Evolutionary conservation across 1,139 yeast species (phyloP), one percentile per base, ranked within the genome.

Genomic region (Geotrichum carabidarum): DNA sequence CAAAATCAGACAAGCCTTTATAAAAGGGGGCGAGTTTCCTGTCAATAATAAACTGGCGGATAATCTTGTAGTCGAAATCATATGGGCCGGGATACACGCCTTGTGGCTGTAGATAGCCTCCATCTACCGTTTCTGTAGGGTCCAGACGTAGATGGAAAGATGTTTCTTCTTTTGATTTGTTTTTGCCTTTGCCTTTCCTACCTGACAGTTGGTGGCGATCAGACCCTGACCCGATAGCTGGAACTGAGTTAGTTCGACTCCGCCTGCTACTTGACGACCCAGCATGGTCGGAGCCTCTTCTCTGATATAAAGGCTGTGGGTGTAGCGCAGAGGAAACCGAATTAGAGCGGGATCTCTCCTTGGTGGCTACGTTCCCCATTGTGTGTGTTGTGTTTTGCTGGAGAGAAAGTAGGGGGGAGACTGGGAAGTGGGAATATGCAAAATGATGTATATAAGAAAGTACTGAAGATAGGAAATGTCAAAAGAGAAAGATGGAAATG

Each of bases 21-120:
- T 80, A 93, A 68, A 93, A 93, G 1, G 99, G 98, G 0, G 98
- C 91, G 48, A 93, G 65, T 61, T 77, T 78, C 44, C 98, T 77
- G 15, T 78, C 78, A 32, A 80, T 71, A 59, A 91, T 84, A 41
- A 87, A 71, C 27, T 73, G 77, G 50, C 88, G 78, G 8, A 91
- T 96, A 2, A 84, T 74, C 36, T 79, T 80, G n/a, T 86, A 79
- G 65, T 84, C 80, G 71, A 81, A 93, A 67, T 87, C 96, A 59
- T 87, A 76, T 56, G 86, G 81, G 8, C 80, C 81, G 57, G 84
- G 81, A 69, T 91, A 91, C 36, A 88, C 87, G 1, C 96, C 97
- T 69, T 78, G 88, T 0, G 97, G 96, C 1, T 95, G 96, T 60
- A 77, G 66, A 48, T 65, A 68, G n/a, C 79, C 80, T 35, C 77